These are phyloP conservation scores for Termitomyces sp. DNA, from an alignment of 768 basidiomycete genomes.

Conservation along the genomic window DNA sequence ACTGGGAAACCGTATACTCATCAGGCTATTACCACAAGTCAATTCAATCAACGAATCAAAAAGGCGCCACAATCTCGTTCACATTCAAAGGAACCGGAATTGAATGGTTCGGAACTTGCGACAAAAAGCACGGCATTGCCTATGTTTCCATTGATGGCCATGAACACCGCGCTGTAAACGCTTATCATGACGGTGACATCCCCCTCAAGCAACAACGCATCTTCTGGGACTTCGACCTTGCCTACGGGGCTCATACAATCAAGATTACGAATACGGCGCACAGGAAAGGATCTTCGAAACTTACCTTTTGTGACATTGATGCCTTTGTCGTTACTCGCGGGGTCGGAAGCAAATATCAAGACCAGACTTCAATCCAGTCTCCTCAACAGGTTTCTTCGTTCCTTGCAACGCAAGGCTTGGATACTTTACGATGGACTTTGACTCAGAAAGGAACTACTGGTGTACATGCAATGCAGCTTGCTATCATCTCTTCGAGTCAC, in stretches of 20 bases:
- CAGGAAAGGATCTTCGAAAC: slow-evolving; percentile 27
- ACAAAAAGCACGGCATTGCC: slow-evolving; percentile 47
- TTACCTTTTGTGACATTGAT: slow-evolving; percentile 46
- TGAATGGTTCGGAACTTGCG: slow-evolving; percentile 70
- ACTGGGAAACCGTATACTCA: slow-evolving; percentile 53
- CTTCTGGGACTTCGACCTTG: slow-evolving; percentile 54
- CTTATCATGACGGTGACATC: slow-evolving; percentile 26
- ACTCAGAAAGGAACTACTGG: slow-evolving; percentile 65
- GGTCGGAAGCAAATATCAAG: slow-evolving; percentile 1
- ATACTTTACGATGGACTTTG: slow-evolving; percentile 43
- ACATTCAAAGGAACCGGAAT: slow-evolving; percentile 69
- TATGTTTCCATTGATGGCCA: slow-evolving; percentile 55
- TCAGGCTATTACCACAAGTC: slow-evolving; percentile 43
- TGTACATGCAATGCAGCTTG: slow-evolving; percentile 74
- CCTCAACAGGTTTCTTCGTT: slow-evolving; percentile 2
- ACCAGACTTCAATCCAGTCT: background rate
- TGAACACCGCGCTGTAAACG: slow-evolving; percentile 37
- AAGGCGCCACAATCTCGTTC: slow-evolving; percentile 46
- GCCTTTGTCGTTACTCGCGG: slow-evolving; percentile 62
- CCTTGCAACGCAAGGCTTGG: slow-evolving; percentile 1
- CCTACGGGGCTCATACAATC: slow-evolving; percentile 48
- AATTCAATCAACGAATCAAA: slow-evolving; percentile 42
- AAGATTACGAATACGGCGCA: slow-evolving; percentile 54
- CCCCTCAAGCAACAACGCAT: slow-evolving; percentile 52
- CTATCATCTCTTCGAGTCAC: slow-evolving; percentile 61